Evolutionary conservation across 495 filamentous ascomycete species (phyloP), one percentile per base, ranked within the genome.

Genomic region (Paragyromitra xinjiangensis): DNA sequence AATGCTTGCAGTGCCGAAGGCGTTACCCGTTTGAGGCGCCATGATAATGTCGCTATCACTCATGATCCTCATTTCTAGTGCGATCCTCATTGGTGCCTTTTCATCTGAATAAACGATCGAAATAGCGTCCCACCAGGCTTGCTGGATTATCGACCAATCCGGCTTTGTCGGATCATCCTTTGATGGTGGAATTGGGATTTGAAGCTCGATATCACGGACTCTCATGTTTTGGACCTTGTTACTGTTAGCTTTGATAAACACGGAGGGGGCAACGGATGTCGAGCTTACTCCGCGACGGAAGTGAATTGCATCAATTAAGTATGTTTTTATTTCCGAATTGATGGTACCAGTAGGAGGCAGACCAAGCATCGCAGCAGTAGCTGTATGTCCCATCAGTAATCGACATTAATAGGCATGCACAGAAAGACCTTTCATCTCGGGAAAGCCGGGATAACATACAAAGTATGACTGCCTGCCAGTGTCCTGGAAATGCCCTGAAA

Each of bases 81-180:
- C 83, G 45, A 89, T 82, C 2, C 87, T 85, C 84, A 88, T 87
- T 0, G 87, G 85, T 7, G 82, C 84, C 6, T 83, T 83, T 0
- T 75, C 78, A 53, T 85, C 78, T 24, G 77, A 73, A 76, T 88
- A 87, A 12, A 84, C 83, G 0, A 85, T 80, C 1, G 85, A 81
- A 66, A 88, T 87, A 8, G 84, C 85, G 56, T 88, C 87, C 87
- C 87, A 88, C 87, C 87, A 88, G 1, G 87, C 87, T 8, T 80
- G 73, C 65, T 85, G 86, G 2, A 86, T 84, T 26, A 85, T 78
- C 16, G 75, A 78, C 76, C 81, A 87, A 79, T 88, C 85, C 0
- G 85, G 80, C 75, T 85, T 85, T 0, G 78, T 78, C 1, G 83
- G 76, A 64, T 84, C 81, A 12, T 77, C 75, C 6, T 53, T 64